Evolutionary conservation across 495 filamentous ascomycete species (phyloP).

Genomic region (Entonaema liquescens): DNA sequence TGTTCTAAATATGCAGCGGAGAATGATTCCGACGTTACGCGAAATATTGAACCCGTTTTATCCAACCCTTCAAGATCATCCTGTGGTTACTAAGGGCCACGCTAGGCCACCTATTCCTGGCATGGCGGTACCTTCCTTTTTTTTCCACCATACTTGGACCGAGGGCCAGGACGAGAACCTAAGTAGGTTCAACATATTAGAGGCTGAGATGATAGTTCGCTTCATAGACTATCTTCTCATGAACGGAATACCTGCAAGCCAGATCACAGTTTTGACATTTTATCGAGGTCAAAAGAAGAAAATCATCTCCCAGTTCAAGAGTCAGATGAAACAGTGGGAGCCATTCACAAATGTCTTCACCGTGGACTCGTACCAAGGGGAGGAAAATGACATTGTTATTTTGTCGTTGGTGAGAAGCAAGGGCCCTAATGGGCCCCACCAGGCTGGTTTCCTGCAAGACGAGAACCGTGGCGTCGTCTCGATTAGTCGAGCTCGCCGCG

Average conservation of each 20-base stretch:
- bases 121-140: slow-evolving; percentile 75
- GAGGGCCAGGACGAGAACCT: slow-evolving; percentile 71
- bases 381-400: slow-evolving; percentile 88
- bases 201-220: slow-evolving; percentile 79
- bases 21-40: slow-evolving; percentile 77
- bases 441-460: slow-evolving; percentile 72
- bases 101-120: slow-evolving; percentile 72
- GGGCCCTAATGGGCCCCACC: slow-evolving; percentile 21
- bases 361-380: slow-evolving; percentile 93
- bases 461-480: slow-evolving; percentile 88
- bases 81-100: slow-evolving; percentile 60
- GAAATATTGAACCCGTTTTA: slow-evolving; percentile 71
- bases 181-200: slow-evolving; percentile 76
- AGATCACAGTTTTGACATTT: slow-evolving; percentile 89
- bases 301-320: slow-evolving; percentile 63
- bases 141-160: slow-evolving; percentile 75
- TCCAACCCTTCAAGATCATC: slow-evolving; percentile 72
- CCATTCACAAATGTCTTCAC: slow-evolving; percentile 74
- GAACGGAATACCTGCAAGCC: slow-evolving; percentile 64
- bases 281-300: slow-evolving; percentile 86
- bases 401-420: slow-evolving; percentile 83
- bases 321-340: slow-evolving; percentile 58
- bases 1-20: slow-evolving; percentile 70
- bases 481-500: slow-evolving; percentile 82
- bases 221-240: slow-evolving; percentile 76